Evolutionary conservation across 2,329 filamentous ascomycete species (phyloP).

Genomic region (Byssothecium circinans): DNA sequence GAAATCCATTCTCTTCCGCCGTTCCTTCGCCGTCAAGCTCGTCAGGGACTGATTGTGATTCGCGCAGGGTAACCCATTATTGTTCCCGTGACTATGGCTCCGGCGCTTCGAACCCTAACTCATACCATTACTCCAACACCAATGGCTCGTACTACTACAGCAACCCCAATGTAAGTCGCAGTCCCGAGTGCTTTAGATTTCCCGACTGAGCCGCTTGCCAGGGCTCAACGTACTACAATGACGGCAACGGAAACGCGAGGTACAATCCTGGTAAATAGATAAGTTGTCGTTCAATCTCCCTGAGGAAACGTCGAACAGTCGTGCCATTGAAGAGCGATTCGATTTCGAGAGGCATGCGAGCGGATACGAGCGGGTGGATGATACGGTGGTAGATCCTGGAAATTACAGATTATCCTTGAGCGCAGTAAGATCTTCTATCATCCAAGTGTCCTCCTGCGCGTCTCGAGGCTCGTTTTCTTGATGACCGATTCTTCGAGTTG

Average conservation of each 20-base stretch:
- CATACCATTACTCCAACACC: constrained; percentile 46
- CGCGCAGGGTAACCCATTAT: constrained; percentile 44
- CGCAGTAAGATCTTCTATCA: too few relatives aligned
- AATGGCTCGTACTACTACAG: constrained; percentile 43
- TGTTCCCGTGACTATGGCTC: constrained; percentile 44
- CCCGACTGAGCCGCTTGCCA: constrained; percentile 5
- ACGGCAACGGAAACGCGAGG: constrained; percentile 32
- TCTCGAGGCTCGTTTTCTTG: too few relatives aligned
- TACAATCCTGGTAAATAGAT: constrained; percentile 32
- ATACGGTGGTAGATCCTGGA: too few relatives aligned
- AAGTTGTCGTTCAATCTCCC: neutral
- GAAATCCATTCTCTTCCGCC: neutral
- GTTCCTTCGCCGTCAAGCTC: neutral
- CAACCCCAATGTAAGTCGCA: constrained; percentile 36
- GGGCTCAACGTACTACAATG: constrained; percentile 44
- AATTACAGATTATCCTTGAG: too few relatives aligned
- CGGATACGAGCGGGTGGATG: too few relatives aligned
- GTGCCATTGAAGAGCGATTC: too few relatives aligned
- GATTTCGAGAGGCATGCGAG: too few relatives aligned
- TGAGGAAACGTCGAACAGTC: too few relatives aligned
- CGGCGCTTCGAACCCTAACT: constrained; percentile 38
- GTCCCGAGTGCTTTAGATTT: neutral
- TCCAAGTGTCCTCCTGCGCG: too few relatives aligned
- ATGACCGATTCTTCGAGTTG: too few relatives aligned
- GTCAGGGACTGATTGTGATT: too few relatives aligned